A percentile compares a stretch with the other conserved stretches of the same genome.
Conservation (phyloP, 176 grass and related monocot species). For the Stipa capillata region DNA sequence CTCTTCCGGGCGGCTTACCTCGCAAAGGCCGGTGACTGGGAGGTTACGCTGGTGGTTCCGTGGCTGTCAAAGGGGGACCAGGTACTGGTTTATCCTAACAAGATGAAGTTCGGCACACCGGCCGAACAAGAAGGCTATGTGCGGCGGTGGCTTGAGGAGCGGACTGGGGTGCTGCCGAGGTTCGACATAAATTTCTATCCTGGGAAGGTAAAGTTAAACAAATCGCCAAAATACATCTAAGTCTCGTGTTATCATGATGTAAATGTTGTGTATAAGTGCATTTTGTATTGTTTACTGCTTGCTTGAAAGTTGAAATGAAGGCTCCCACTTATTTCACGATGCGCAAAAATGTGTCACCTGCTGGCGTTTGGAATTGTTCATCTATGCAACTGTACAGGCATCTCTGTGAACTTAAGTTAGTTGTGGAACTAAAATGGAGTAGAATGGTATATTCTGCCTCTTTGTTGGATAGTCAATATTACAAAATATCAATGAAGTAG, state of each 20-base stretch:
- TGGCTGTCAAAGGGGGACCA: slow-evolving; percentile 80
- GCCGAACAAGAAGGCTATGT: slow-evolving; percentile 69
- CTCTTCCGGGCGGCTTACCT: slow-evolving; percentile 92
- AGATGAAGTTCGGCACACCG: slow-evolving; percentile 59
- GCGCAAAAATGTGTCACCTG: no score
- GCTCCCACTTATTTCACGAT: not conserved
- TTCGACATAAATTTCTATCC: slow-evolving; percentile 84
- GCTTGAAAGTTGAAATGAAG: not conserved
- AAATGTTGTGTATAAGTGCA: not conserved
- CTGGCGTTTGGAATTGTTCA: no score
- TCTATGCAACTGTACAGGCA: not conserved
- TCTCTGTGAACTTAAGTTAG: not conserved
- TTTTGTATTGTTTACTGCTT: not conserved
- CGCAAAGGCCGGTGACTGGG: slow-evolving; percentile 47
- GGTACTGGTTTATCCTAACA: slow-evolving; percentile 83
- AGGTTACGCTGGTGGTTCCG: slow-evolving; percentile 77
- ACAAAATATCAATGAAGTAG: not conserved
- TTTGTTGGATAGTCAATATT: not conserved
- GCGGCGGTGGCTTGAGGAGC: slow-evolving; percentile 72
- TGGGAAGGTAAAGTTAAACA: slow-evolving; percentile 57
- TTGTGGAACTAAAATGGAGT: not conserved
- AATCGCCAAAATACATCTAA: not conserved
- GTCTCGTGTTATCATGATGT: not conserved
- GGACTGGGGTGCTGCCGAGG: slow-evolving; percentile 37
- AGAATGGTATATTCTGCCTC: not conserved